Conservation (phyloP, 495 filamentous ascomycete species). For the Penicillium cinerascens region DNA sequence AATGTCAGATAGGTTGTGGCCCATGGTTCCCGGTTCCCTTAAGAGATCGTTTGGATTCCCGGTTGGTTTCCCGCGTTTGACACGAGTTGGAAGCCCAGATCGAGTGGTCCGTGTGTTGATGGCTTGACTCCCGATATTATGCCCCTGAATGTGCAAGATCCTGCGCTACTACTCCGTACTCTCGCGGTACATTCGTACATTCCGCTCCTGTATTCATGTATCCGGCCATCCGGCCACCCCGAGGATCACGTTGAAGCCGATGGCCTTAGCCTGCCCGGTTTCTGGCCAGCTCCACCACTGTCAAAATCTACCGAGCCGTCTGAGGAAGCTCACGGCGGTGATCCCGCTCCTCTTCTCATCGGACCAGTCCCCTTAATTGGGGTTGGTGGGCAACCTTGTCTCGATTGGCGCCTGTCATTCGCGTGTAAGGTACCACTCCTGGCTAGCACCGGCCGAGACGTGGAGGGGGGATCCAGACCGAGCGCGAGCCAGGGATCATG, state of each 20-base stretch:
- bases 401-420: conserved; percentile 16
- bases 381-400: conserved; percentile 14
- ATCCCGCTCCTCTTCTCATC: conserved; percentile 2
- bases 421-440: neutral
- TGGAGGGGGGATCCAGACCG: neutral
- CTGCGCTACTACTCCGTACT: neutral
- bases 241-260: neutral
- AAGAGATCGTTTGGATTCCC: too few relatives aligned
- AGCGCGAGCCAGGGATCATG: neutral
- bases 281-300: neutral
- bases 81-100: neutral
- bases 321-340: conserved; percentile 9
- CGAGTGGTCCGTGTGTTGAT: neutral
- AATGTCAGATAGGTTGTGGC: neutral
- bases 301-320: conserved; percentile 16
- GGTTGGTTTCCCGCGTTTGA: neutral
- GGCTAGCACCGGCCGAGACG: neutral
- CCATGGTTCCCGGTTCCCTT: too few relatives aligned
- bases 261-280: neutral
- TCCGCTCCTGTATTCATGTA: neutral
- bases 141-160: neutral
- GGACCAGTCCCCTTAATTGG: conserved; percentile 12
- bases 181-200: neutral
- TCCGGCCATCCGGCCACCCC: neutral
- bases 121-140: neutral